Conservation (phyloP, 2,329 filamentous ascomycete genomes). For the Dothistroma septosporum region DNA sequence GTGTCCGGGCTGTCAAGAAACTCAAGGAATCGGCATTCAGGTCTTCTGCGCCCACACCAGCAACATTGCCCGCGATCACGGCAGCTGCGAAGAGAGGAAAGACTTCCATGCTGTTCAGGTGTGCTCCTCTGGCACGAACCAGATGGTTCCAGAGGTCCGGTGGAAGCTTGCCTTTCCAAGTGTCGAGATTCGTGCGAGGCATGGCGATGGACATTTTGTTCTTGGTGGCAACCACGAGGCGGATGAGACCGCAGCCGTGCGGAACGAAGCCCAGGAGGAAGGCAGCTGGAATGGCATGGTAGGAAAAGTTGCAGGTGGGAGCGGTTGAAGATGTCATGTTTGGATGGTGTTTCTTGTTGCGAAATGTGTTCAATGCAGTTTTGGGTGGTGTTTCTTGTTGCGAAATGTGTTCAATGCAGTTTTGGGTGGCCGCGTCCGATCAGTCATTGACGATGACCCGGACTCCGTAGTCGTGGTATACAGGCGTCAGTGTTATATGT, state of each 20-base stretch:
- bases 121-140: too few species aligned
- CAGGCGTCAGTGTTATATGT: too few species aligned
- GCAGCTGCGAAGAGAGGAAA: too few species aligned
- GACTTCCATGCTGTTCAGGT: too few species aligned
- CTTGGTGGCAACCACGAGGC: slow-evolving; percentile 26
- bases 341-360: background rate
- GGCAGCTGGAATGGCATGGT: slow-evolving; percentile 24
- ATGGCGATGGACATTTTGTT: slow-evolving; percentile 22
- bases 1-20: too few species aligned
- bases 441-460: too few species aligned
- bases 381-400: background rate
- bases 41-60: too few species aligned
- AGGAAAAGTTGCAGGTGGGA: slow-evolving; percentile 23
- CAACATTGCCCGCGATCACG: too few species aligned
- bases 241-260: slow-evolving; percentile 23
- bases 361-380: background rate
- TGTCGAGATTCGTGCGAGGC: slow-evolving; percentile 28
- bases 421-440: background rate
- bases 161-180: slow-evolving; percentile 26
- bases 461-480: too few species aligned
- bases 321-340: background rate
- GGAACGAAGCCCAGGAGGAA: slow-evolving; percentile 25
- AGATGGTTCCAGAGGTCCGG: too few species aligned
- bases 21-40: too few species aligned
- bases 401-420: background rate